Evolutionary conservation across 208 protist species (phyloP), one percentile per base, ranked within the genome.

Genomic region (Trypanosoma brucei): DNA sequence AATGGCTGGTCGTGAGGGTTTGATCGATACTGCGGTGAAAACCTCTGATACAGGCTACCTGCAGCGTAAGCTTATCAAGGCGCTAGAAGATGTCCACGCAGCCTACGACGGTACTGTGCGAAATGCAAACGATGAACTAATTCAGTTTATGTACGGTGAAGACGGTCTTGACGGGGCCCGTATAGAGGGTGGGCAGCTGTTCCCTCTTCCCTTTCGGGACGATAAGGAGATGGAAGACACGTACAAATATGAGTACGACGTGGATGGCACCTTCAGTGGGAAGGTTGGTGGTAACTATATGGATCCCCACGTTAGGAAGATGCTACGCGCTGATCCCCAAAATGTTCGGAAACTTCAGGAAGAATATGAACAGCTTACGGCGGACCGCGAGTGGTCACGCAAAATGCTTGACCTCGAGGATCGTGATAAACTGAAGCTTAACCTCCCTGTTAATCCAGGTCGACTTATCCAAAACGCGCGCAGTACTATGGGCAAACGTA

Each of bases 21-120:
- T 99, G 1, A 99, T 99, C 79, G 99, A 99, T 81, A 99, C 99
- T 13, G 98, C 98, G 39, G 97, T 99, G 38, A 99, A 99, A 84
- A 99, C 99, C 2, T 91, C 98, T 33, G 96, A 99, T 65, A 99
- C 98, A 30, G 84, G 96, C 11, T 95, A 97, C 74, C 84, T 98
- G 65, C 96, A 98, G 77, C 92, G 96, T 31, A 95, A 95, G 57
- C 79, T 98, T 33, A 88, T 97, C 39, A 99, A 99, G 79, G 90
- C 97, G 31, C 97, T 99, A 81, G 98, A 99, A 76, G 97, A 99
- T 70, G 84, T 99, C 34, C 94, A 95, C 49, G 95, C 98, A 40
- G 83, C 91, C 38, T 99, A 99, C 76, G 98, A 99, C 76, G 93
- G 94, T 42, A 99, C 98, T 36, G 96, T 99, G 40, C 85, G 98